Evolutionary conservation across 306 rosid genomes (phyloP).

Genomic region (Astragalus glycyphyllos): DNA sequence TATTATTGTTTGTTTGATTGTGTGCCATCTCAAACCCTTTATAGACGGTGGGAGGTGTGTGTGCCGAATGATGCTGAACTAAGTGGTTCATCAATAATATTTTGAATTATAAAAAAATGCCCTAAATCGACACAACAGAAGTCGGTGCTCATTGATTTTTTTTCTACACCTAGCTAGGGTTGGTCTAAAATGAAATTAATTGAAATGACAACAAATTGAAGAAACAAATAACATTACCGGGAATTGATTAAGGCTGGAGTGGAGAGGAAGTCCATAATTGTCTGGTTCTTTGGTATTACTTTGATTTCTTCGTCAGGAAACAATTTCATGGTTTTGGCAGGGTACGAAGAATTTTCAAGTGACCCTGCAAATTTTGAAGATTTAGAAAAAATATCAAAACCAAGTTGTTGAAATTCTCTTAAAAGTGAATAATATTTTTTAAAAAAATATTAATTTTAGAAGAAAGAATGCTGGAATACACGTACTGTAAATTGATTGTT

Average conservation of each 20-base stretch:
- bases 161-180: neutral
- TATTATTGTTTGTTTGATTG: too few species aligned
- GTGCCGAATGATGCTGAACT: too few species aligned
- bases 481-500: too few species aligned
- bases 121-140: too few species aligned
- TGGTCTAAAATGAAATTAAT: slow-evolving; percentile 20
- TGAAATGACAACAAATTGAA: slow-evolving; percentile 30
- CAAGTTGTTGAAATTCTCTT: too few species aligned
- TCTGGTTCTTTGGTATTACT: slow-evolving; percentile 39
- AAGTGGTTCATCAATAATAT: too few species aligned
- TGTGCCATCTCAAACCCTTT: too few species aligned
- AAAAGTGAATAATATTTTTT: too few species aligned
- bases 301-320: slow-evolving; percentile 57
- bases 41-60: too few species aligned
- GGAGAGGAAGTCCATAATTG: slow-evolving; percentile 39
- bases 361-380: slow-evolving; percentile 50
- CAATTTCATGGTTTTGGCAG: slow-evolving; percentile 55
- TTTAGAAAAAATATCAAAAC: neutral
- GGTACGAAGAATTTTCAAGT: slow-evolving; percentile 57
- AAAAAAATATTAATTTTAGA: too few species aligned
- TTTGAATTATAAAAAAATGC: too few species aligned
- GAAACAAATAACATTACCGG: slow-evolving; percentile 40
- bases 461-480: too few species aligned
- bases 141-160: neutral
- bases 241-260: slow-evolving; percentile 39